A percentile compares a stretch with the other conserved stretches of the same genome.
Conservation (phyloP, 1,284 basidiomycete species). For the Papiliotrema flavescens region DNA sequence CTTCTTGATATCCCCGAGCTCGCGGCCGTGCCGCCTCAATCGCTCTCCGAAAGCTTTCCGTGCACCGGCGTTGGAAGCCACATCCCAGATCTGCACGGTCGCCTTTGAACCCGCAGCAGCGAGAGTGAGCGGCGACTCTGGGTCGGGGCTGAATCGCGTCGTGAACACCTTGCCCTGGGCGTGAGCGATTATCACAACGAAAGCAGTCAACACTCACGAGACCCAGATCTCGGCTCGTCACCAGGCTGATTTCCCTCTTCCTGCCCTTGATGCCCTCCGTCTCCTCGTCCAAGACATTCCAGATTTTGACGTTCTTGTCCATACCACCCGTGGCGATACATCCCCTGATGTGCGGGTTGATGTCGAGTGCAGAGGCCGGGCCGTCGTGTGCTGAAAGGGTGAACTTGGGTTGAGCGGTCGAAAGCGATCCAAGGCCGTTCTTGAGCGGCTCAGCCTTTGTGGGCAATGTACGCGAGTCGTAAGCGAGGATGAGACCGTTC, state of each 20-base stretch:
- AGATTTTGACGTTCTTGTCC: conserved; percentile 90
- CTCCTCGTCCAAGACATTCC: conserved; percentile 75
- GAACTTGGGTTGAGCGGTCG: conserved; percentile 59
- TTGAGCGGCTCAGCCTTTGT: conserved; percentile 50
- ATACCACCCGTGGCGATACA: conserved; percentile 89
- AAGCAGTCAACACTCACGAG: conserved; percentile 60
- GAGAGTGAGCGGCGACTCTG: conserved; percentile 75
- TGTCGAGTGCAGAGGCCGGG: conserved; percentile 85
- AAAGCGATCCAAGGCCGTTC: conserved; percentile 15
- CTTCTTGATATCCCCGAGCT: conserved; percentile 57
- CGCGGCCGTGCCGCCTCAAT: conserved; percentile 64
- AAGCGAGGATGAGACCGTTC: conserved; percentile 86
- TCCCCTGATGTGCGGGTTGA: conserved; percentile 86
- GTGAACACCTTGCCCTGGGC: conserved; percentile 91
- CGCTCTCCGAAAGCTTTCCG: conserved; percentile 74
- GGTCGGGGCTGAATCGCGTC: conserved; percentile 80
- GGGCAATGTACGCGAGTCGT: conserved; percentile 79
- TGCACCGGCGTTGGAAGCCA: conserved; percentile 70
- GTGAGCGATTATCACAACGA: conserved; percentile 1
- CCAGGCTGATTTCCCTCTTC: conserved; percentile 78
- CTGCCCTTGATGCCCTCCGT: conserved; percentile 53
- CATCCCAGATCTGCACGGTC: conserved; percentile 91
- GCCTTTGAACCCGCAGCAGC: conserved; percentile 92
- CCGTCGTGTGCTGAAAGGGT: conserved; percentile 93
- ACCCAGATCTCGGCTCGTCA: conserved; percentile 85